Conservation (phyloP, 192 early-diverging fungal species). For the Backusella macrospora region DNA sequence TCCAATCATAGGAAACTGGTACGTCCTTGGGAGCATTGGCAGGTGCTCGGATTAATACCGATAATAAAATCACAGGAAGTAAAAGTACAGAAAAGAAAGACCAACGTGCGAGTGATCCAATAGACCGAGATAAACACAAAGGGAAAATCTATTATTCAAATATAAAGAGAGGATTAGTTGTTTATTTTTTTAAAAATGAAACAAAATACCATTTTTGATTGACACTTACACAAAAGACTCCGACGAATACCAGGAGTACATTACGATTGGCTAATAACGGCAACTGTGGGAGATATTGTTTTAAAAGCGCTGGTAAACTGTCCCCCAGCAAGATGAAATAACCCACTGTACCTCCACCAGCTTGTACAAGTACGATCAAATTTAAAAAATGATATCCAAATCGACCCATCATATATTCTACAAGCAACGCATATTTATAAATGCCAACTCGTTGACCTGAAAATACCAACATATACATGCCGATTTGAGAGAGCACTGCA, state of each 20-base stretch:
- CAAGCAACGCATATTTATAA: conserved; percentile 60
- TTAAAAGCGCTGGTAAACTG: conserved; percentile 46
- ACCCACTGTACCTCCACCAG: conserved; percentile 59
- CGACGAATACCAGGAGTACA: conserved; percentile 42
- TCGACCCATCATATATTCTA: conserved; percentile 56
- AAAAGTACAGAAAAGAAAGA: conserved; percentile 64
- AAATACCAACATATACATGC: conserved; percentile 60
- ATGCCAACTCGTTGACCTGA: conserved; percentile 56
- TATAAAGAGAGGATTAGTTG: background rate
- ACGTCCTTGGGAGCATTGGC: conserved; percentile 50
- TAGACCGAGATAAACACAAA: conserved; percentile 62
- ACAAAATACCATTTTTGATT: background rate
- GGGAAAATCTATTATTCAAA: conserved; percentile 53
- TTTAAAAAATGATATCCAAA: conserved; percentile 58
- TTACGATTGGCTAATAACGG: conserved; percentile 31
- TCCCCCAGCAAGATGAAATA: conserved; percentile 63
- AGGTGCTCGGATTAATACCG: conserved; percentile 59
- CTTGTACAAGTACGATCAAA: conserved; percentile 60
- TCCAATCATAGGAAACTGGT: conserved; percentile 47
- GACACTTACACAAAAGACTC: conserved; percentile 30
- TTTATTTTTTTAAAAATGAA: background rate
- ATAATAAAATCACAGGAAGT: conserved; percentile 63
- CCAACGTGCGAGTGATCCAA: conserved; percentile 58
- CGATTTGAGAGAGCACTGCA: conserved; percentile 52
- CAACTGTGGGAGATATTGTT: conserved; percentile 34